These are phyloP conservation scores for Euphorbia schlechtendalii DNA, from an alignment of 441 rosid genomes.

Conservation along the genomic window DNA sequence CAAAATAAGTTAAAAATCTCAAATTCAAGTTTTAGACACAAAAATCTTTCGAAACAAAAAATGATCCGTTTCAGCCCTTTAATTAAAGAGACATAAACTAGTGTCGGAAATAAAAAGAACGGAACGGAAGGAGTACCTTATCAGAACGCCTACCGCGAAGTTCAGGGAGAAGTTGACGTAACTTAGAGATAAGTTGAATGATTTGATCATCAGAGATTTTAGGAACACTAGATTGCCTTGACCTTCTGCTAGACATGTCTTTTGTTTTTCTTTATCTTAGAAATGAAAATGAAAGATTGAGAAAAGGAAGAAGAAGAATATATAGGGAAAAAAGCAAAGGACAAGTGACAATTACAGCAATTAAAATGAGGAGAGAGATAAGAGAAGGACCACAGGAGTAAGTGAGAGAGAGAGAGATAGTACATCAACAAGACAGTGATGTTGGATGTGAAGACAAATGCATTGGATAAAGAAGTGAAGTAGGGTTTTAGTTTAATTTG, in stretches of 20 bases:
- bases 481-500: conserved; percentile 16
- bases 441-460: conserved; percentile 79
- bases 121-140: too few relatives aligned
- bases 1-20: too few relatives aligned
- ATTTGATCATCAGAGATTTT: conserved; percentile 90
- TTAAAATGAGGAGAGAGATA: neutral
- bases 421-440: conserved; percentile 50
- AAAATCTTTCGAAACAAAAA: too few relatives aligned
- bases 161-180: conserved; percentile 85
- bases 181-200: conserved; percentile 69
- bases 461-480: conserved; percentile 34
- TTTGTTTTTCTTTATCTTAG: too few relatives aligned
- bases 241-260: conserved; percentile 72
- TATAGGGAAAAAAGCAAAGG: conserved; percentile 5
- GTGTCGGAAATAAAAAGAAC: too few relatives aligned
- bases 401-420: conserved; percentile 28
- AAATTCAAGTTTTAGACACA: too few relatives aligned
- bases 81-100: too few relatives aligned
- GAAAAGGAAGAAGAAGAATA: conserved; percentile 12
- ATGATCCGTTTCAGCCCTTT: too few relatives aligned
- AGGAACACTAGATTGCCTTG: conserved; percentile 49
- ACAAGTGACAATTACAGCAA: conserved; percentile 9
- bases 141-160: conserved; percentile 68
- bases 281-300: neutral
- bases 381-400: too few relatives aligned